phyloP scores from a whole-genome alignment of 2,329 filamentous ascomycete genomes.

The Fusarium continuum region DNA sequence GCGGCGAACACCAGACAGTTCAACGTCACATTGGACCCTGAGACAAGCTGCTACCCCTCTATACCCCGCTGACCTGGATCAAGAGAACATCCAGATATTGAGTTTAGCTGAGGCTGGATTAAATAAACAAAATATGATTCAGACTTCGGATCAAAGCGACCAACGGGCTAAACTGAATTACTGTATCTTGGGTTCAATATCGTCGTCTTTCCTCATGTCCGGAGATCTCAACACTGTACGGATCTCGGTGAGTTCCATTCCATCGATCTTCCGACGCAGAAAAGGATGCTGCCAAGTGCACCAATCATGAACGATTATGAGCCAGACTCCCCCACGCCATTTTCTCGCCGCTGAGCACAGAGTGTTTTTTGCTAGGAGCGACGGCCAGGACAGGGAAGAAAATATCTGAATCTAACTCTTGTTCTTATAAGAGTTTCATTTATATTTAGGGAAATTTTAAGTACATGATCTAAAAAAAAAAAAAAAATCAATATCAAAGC shows the following conservation, averaged over 20 bases:
- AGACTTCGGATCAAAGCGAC: no score
- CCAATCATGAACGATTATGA: conserved; percentile 17
- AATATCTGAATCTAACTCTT: no score
- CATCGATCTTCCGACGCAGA: conserved; percentile 8
- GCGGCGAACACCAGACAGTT: conserved; percentile 3
- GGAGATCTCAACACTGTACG: no score
- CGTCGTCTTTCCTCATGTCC: no score
- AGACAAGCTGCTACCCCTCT: conserved; percentile 23
- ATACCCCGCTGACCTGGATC: conserved; percentile 22
- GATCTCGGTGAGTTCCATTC: conserved; percentile 22
- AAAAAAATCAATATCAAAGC: no score
- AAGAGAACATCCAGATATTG: background rate
- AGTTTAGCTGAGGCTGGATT: background rate
- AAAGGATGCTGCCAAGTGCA: conserved; percentile 8
- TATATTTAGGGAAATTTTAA: no score
- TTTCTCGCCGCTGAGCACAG: conserved; percentile 7
- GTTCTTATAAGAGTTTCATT: no score
- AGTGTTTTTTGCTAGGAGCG: no score
- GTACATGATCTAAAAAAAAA: no score
- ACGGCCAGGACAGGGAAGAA: no score
- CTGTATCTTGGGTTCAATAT: no score
- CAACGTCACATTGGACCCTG: conserved; percentile 26
- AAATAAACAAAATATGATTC: background rate
- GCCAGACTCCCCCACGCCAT: conserved; percentile 32
- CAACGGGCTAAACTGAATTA: no score